phyloP scores from a whole-genome alignment of 1,139 yeast species.

The Hyphopichia khmerensis region DNA sequence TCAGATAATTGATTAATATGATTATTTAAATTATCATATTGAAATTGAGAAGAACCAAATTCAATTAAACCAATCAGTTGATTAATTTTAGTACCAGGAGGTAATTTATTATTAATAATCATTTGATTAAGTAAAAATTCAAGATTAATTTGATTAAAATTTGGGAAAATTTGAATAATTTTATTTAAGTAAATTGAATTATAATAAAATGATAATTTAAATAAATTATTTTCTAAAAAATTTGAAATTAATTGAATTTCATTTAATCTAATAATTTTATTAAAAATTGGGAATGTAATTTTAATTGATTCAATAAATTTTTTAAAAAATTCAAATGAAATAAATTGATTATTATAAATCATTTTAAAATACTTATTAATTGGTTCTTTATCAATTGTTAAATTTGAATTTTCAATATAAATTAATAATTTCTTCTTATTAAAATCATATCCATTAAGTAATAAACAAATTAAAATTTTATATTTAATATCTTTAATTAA shows the following conservation, averaged over 20 bases:
- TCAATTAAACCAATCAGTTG: slow-evolving; percentile 25
- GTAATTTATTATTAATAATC: slow-evolving; percentile 35
- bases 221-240: slow-evolving; percentile 32
- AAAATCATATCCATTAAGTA: slow-evolving; percentile 36
- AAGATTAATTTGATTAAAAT: slow-evolving; percentile 12
- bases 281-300: slow-evolving; percentile 10
- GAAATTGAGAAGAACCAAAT: slow-evolving; percentile 18
- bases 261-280: slow-evolving; percentile 9
- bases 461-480: slow-evolving; percentile 29
- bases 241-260: slow-evolving; percentile 18
- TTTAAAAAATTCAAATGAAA: slow-evolving; percentile 16
- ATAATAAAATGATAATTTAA: slow-evolving; percentile 29
- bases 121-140: slow-evolving; percentile 29
- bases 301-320: slow-evolving; percentile 13
- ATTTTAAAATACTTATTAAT: slow-evolving; percentile 7
- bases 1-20: slow-evolving; percentile 25
- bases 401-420: slow-evolving; percentile 18
- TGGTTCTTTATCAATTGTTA: slow-evolving; percentile 4
- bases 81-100: slow-evolving; percentile 30
- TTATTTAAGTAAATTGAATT: slow-evolving; percentile 20
- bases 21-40: slow-evolving; percentile 15
- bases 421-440: slow-evolving; percentile 27
- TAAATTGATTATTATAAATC: slow-evolving; percentile 13
- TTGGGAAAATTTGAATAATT: slow-evolving; percentile 12
- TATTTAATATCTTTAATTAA: slow-evolving; percentile 12